Base-by-base conservation (phyloP, 345 rosid genomes). In the Populus euphratica region DNA sequence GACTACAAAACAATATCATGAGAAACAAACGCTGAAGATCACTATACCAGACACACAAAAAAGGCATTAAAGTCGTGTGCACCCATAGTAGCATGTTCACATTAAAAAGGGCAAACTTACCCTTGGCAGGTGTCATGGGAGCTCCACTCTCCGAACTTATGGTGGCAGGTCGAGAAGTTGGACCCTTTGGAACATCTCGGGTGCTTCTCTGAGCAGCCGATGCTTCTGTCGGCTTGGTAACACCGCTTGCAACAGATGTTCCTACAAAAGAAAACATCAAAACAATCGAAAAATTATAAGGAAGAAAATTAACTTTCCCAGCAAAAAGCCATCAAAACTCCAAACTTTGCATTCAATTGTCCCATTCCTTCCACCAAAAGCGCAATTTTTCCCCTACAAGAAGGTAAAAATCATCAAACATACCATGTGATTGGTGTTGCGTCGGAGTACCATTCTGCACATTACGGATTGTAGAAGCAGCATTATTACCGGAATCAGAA, bases 161-260 rank as follows among this genome's bases (percentile, higher is more conserved):
- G 90, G 91, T 0, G 85, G 95, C 67, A 76, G 94, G 70, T 78
- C 86, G 98, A 86, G 97, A 88, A 84, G 94, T 80, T 64, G 95
- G 93, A 87, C 89, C 93, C 86, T 96, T 94, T 0, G 97, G 95
- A 85, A 90, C 82, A 86, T 85, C 81, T 80, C 82, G 88, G 75
- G 63, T 56, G 81, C 78, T 84, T 80, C 86, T 84, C 78, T 84
- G 88, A 67, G 84, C 21, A 69, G 82, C 44, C 18, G 87, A 16
- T 14, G 80, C 50, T 79, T 90, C 97, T 71, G 75, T 76, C 69
- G 86, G 84, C 86, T 82, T 89, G 69, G 85, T 52, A 44, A 73
- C 54, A 73, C 82, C 75, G 38, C 85, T 76, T 68, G 80, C 88
- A 83, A 86, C 89, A 73, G 93, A 54, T 65, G 74, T 78, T 81